Percentiles rank a stretch among this genome's conserved stretches.
These are phyloP conservation scores for Mortierella sp. DNA, from an alignment of 371 early-diverging fungal species.

Conservation along the genomic window DNA sequence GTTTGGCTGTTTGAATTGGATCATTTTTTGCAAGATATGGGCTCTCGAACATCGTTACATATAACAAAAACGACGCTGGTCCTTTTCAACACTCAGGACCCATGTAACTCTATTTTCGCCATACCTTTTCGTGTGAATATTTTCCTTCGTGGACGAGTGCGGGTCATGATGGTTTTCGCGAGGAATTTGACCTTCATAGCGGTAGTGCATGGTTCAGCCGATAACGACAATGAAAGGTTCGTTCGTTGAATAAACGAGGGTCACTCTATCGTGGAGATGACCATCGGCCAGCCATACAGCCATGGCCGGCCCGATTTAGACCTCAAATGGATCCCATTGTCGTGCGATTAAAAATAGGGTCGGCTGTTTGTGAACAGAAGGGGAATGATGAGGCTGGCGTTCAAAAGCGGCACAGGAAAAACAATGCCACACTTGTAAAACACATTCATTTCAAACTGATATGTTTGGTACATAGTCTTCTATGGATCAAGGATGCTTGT, in stretches of 20 bases:
- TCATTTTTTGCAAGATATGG: not conserved
- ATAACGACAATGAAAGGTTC: no score
- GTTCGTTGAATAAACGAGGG: no score
- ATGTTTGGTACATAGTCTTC: not conserved
- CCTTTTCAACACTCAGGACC: not conserved
- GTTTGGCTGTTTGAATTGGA: not conserved
- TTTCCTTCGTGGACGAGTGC: not conserved
- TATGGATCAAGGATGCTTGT: not conserved
- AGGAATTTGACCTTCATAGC: not conserved
- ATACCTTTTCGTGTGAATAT: slow-evolving; percentile 10
- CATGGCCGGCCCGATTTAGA: not conserved
- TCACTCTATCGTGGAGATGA: no score
- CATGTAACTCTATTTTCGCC: not conserved
- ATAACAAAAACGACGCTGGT: not conserved
- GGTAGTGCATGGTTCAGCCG: no score
- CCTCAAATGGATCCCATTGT: not conserved
- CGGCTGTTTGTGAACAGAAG: not conserved
- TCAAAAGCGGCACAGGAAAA: not conserved
- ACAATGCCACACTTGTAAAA: not conserved
- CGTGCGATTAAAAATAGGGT: slow-evolving; percentile 1
- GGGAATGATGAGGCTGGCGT: not conserved
- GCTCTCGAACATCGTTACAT: not conserved
- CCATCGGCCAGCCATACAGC: no score
- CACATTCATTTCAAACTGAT: not conserved
- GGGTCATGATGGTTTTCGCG: not conserved